Conservation (phyloP, 176 grass and related monocot species). For the Oryza glumipatula region DNA sequence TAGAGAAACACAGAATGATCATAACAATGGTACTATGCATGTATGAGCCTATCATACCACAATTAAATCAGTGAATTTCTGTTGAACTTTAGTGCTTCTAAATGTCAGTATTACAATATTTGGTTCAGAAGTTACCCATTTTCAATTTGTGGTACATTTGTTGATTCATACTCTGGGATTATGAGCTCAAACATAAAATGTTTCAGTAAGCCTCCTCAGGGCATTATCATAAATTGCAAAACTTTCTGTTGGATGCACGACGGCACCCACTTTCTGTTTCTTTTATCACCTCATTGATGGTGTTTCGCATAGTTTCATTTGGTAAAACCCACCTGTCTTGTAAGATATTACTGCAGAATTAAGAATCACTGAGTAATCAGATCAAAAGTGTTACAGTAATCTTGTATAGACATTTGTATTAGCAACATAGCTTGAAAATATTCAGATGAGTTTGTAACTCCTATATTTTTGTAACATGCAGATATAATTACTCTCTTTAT, state of each 20-base stretch:
- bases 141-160: not conserved
- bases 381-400: constrained; percentile 10
- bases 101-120: not conserved
- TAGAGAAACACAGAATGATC: not conserved
- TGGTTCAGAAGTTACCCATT: not conserved
- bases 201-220: constrained; percentile 1
- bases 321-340: not conserved
- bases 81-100: not conserved
- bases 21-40: not conserved
- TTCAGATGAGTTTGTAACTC: not conserved
- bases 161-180: not conserved
- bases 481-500: not conserved
- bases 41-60: not conserved
- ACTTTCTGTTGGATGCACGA: constrained; percentile 17
- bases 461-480: constrained; percentile 5
- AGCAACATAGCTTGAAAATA: constrained; percentile 28
- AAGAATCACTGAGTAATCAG: not conserved
- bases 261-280: constrained; percentile 1
- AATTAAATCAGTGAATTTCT: not conserved
- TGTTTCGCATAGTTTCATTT: constrained; percentile 9
- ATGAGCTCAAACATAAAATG: constrained; percentile 23
- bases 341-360: not conserved
- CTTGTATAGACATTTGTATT: not conserved
- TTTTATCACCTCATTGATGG: not conserved
- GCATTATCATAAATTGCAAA: constrained; percentile 7